These are phyloP conservation scores for Erythrobasidium hasegawianum DNA, from an alignment of 1,284 basidiomycete genomes.

Conservation along the genomic window DNA sequence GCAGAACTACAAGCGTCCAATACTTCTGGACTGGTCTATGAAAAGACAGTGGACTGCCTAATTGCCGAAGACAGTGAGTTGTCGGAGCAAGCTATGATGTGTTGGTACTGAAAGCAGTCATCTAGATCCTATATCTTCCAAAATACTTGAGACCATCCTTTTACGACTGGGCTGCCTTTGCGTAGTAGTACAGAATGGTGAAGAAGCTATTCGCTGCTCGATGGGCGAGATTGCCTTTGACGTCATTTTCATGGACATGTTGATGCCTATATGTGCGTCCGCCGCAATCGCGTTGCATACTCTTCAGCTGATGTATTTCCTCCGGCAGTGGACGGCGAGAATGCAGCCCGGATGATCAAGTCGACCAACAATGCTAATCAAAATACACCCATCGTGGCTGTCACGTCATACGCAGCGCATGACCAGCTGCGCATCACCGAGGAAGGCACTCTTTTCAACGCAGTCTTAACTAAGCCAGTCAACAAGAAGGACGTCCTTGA, in stretches of 20 bases:
- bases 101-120: not conserved
- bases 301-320: too few relatives aligned
- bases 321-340: slow-evolving; percentile 82
- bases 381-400: slow-evolving; percentile 82
- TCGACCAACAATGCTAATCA: slow-evolving; percentile 89
- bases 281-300: too few relatives aligned
- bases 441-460: slow-evolving; percentile 73
- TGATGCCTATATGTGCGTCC: slow-evolving; percentile 74
- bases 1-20: slow-evolving; percentile 20
- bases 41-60: slow-evolving; percentile 69
- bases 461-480: slow-evolving; percentile 79
- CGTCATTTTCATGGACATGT: slow-evolving; percentile 53
- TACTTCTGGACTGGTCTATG: not conserved
- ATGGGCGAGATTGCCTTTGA: slow-evolving; percentile 69
- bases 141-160: slow-evolving; percentile 89
- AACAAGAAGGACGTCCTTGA: slow-evolving; percentile 76
- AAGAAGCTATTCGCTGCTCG: slow-evolving; percentile 91
- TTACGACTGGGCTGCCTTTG: slow-evolving; percentile 88
- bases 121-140: slow-evolving; percentile 74
- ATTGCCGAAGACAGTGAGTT: slow-evolving; percentile 77
- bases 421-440: slow-evolving; percentile 42
- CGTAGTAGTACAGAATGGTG: slow-evolving; percentile 89
- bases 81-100: not conserved
- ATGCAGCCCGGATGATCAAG: slow-evolving; percentile 87
- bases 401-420: slow-evolving; percentile 51